Conservation (phyloP, 2,329 filamentous ascomycete species). For the Phyllosticta citriasiana region DNA sequence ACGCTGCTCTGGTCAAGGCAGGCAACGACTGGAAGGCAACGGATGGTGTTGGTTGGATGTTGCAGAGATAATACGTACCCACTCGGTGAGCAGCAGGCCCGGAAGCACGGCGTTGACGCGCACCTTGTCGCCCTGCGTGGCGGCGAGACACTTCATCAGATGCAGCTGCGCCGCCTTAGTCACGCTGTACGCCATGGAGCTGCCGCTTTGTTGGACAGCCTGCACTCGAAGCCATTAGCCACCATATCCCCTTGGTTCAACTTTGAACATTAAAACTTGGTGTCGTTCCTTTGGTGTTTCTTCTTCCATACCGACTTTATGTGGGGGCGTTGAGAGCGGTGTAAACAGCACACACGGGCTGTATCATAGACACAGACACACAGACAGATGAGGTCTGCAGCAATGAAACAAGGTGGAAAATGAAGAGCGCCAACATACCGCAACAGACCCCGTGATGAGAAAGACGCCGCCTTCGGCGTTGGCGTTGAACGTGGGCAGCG, state of each 20-base stretch:
- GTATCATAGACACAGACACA: no score
- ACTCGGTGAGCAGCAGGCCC: slow-evolving; percentile 54
- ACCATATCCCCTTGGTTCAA: neutral
- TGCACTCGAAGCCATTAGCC: slow-evolving; percentile 13
- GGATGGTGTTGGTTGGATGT: neutral
- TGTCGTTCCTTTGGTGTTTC: neutral
- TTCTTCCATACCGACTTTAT: no score
- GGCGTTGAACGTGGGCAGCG: slow-evolving; percentile 47
- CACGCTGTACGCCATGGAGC: slow-evolving; percentile 61
- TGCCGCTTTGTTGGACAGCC: slow-evolving; percentile 42
- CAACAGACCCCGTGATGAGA: slow-evolving; percentile 53
- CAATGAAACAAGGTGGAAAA: neutral
- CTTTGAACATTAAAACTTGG: neutral
- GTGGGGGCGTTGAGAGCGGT: no score
- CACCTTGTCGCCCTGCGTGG: slow-evolving; percentile 47
- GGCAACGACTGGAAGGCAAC: neutral
- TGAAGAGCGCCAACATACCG: slow-evolving; percentile 30
- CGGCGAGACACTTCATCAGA: slow-evolving; percentile 51
- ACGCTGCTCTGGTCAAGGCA: neutral
- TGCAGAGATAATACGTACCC: slow-evolving; percentile 35
- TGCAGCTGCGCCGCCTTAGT: slow-evolving; percentile 53
- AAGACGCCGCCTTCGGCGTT: slow-evolving; percentile 55
- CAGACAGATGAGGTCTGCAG: no score
- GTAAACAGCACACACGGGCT: no score
- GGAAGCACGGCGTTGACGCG: slow-evolving; percentile 52